Conservation (phyloP, 441 rosid species). For the Populus hybrid region DNA sequence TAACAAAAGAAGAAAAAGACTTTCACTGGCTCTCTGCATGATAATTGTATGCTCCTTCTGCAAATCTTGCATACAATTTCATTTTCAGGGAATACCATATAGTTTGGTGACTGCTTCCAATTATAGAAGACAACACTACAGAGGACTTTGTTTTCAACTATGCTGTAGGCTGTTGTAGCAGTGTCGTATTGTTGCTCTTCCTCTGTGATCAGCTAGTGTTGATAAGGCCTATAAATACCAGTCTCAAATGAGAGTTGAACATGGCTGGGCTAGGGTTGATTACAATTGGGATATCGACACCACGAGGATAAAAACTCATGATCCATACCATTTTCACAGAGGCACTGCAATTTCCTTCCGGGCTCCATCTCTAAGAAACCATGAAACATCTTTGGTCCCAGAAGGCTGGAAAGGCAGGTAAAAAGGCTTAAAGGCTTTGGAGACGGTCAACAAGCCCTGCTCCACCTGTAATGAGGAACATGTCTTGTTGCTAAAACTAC, state of each 20-base stretch:
- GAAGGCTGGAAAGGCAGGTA: no score
- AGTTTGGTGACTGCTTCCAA: not conserved
- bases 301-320: not conserved
- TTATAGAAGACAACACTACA: not conserved
- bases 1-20: not conserved
- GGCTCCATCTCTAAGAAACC: no score
- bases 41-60: not conserved
- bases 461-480: not conserved
- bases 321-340: not conserved
- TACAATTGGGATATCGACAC: not conserved
- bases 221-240: not conserved
- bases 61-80: not conserved
- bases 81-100: not conserved
- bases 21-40: not conserved
- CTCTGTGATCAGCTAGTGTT: no score
- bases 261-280: not conserved
- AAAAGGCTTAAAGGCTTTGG: no score
- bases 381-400: no score
- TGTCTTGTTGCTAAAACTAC: no score
- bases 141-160: not conserved
- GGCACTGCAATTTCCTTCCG: not conserved
- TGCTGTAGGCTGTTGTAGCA: not conserved
- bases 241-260: not conserved
- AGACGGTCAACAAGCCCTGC: no score
- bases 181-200: not conserved